Percentiles rank a stretch among this genome's conserved stretches.
Evolutionary conservation across 1,139 yeast species (phyloP).

Genomic region (Zygoascus hellenicus): DNA sequence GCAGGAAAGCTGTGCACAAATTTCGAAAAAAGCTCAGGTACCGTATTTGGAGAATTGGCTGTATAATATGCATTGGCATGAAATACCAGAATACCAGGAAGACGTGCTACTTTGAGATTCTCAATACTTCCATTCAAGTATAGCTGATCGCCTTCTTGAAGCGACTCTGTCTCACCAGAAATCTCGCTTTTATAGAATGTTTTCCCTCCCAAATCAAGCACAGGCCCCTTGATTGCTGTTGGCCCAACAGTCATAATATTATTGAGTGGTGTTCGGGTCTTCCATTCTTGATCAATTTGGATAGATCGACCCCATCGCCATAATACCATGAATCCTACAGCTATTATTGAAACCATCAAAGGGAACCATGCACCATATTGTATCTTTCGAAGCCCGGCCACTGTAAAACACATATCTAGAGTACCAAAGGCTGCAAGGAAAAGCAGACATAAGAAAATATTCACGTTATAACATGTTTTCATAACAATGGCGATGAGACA

Average conservation of each 20-base stretch:
- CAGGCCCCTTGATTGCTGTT: constrained; percentile 16
- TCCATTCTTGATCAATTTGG: constrained; percentile 35
- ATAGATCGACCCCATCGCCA: constrained; percentile 37
- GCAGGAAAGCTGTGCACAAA: constrained; percentile 37
- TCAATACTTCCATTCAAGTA: constrained; percentile 8
- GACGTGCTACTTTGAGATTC: constrained; percentile 8
- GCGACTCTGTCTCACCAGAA: constrained; percentile 10
- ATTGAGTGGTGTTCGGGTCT: constrained; percentile 8
- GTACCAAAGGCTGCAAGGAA: constrained; percentile 42
- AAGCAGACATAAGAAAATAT: constrained; percentile 34
- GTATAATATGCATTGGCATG: constrained; percentile 10
- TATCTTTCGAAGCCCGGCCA: constrained; percentile 47
- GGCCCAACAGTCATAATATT: constrained; percentile 2
- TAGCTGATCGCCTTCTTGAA: constrained; percentile 1
- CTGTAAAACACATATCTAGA: constrained; percentile 42
- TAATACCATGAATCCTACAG: constrained; percentile 41
- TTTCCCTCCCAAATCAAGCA: constrained; percentile 9
- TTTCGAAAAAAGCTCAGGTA: constrained; percentile 18
- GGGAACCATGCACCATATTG: constrained; percentile 60
- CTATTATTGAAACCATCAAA: constrained; percentile 36
- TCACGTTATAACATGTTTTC: constrained; percentile 30
- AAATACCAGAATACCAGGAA: constrained; percentile 8
- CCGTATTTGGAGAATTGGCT: constrained; percentile 11
- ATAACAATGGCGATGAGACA: constrained; percentile 44
- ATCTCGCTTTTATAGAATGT: constrained; percentile 14